A percentile compares a stretch with the other conserved stretches of the same genome.
These are phyloP conservation scores for Mycena venus DNA, from an alignment of 768 basidiomycete genomes.

Conservation along the genomic window DNA sequence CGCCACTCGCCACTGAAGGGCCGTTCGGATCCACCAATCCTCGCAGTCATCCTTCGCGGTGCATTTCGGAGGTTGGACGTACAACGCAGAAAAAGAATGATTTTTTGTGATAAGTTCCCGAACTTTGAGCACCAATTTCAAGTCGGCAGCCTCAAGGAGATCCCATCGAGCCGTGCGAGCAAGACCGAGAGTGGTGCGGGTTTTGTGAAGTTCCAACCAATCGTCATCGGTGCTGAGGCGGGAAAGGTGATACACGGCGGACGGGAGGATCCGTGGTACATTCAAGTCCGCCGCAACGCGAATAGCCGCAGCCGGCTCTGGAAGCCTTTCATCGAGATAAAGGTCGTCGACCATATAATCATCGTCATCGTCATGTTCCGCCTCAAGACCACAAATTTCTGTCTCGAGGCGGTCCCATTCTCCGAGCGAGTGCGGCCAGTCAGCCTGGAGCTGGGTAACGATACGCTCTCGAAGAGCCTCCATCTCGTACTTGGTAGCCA, in stretches of 20 bases:
- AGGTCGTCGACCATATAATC: conserved; percentile 9
- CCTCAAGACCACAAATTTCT: conserved; percentile 5
- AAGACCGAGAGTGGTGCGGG: not conserved
- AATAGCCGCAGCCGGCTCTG: conserved; percentile 43
- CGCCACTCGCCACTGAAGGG: not conserved
- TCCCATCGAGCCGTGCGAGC: conserved; percentile 42
- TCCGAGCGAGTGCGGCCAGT: conserved; percentile 46
- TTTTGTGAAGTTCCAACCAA: conserved; percentile 9
- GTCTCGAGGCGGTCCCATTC: conserved; percentile 39
- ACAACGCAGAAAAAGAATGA: not conserved
- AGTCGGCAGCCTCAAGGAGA: conserved; percentile 34
- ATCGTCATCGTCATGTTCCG: not conserved
- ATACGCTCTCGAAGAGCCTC: conserved; percentile 47
- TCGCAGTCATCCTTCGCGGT: not conserved
- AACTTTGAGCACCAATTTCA: conserved; percentile 32
- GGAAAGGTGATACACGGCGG: conserved; percentile 47
- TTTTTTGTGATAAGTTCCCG: not conserved
- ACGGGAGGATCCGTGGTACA: conserved; percentile 43
- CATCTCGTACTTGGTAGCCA: conserved; percentile 53
- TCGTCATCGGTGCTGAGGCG: conserved; percentile 24
- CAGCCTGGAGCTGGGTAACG: conserved; percentile 46
- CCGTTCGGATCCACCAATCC: not conserved
- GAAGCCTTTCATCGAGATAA: conserved; percentile 25
- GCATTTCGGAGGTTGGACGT: not conserved
- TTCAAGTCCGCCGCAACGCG: conserved; percentile 37